Percentiles rank a stretch among this genome's conserved stretches.
Evolutionary conservation across 2,329 filamentous ascomycete species (phyloP).

Genomic region (Ascochyta fabae): DNA sequence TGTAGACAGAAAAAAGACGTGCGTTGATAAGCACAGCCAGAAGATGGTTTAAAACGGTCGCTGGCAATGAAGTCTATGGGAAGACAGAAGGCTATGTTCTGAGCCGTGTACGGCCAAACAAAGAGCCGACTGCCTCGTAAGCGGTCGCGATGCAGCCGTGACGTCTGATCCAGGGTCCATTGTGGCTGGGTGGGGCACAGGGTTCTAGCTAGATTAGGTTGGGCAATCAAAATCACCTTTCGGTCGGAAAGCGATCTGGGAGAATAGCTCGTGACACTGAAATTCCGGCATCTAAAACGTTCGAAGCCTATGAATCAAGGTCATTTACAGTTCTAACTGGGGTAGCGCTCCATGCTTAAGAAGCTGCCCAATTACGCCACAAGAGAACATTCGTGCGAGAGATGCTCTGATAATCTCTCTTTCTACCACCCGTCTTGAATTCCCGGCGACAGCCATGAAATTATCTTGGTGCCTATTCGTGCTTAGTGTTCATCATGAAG

Average conservation of each 20-base stretch:
- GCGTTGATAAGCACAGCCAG: background rate
- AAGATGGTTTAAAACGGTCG: background rate
- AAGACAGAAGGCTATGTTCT: background rate
- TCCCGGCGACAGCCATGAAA: background rate
- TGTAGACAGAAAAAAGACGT: background rate
- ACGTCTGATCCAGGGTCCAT: slow-evolving; percentile 23
- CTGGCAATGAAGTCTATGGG: background rate
- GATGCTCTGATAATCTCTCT: background rate
- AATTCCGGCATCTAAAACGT: no score
- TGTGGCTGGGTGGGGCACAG: slow-evolving; percentile 18
- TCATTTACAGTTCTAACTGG: background rate
- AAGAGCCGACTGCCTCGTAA: slow-evolving; percentile 22
- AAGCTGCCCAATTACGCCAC: background rate
- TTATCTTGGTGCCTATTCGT: background rate
- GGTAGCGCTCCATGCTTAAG: no score
- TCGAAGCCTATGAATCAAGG: background rate
- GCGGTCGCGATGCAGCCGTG: slow-evolving; percentile 20
- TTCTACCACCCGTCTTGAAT: background rate
- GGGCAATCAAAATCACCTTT: background rate
- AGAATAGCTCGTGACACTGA: background rate
- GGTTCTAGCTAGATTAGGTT: slow-evolving; percentile 13
- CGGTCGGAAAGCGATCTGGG: background rate
- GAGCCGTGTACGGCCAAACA: slow-evolving; percentile 15
- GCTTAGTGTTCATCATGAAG: slow-evolving; percentile 32
- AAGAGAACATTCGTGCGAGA: background rate